Evolutionary conservation across 2,329 filamentous ascomycete genomes (phyloP), one percentile per base, ranked within the genome.

Genomic region (Emmonsia crescens): DNA sequence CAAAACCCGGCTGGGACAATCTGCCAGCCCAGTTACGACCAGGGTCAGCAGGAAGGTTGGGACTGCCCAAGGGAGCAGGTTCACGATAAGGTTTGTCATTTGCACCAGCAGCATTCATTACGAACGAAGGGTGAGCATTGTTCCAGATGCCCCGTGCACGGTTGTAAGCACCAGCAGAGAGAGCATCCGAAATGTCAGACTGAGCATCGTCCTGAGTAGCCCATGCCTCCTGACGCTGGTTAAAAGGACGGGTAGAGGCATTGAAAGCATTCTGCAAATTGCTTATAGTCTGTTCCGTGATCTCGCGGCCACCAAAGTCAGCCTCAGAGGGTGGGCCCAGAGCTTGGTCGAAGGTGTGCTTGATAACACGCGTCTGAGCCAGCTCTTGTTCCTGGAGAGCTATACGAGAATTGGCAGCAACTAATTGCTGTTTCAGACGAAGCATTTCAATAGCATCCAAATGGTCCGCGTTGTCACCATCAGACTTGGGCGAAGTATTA

Each of bases 351-450:
- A 86, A 75, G 24, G 83, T 85, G 66, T 85, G 81, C 68, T 83
- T 83, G 62, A 83, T 82, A 57, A 84, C 80, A 49, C 82, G 82
- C 14, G 79, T 82, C 68, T 85, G 82, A 57, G 82, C 81, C 62
- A 85, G 76, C 71, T 86, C 83, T 64, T 85, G 79, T 64, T 84
- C 82, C 73, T 85, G 84, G 62, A 82, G 76, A 61, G 80, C 80
- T 69, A 86, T 82, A 66, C 81, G 80, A 61, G 81, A 80, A 64
- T 80, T 82, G 36, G 83, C 82, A 61, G 77, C 78, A 62, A 80
- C 76, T 24, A 87, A 75, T 68, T 86, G 82, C 66, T 80, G 77
- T 70, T 81, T 82, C 62, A 86, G 75, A 64, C 79, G 80, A 67
- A 80, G 69, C 61, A 85, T 73, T 68, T 85, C 82, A n/a, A 74